Evolutionary conservation across 2,329 filamentous ascomycete species (phyloP), one percentile per base, ranked within the genome.

Genomic region (Coniosporium tulheliwenetii): DNA sequence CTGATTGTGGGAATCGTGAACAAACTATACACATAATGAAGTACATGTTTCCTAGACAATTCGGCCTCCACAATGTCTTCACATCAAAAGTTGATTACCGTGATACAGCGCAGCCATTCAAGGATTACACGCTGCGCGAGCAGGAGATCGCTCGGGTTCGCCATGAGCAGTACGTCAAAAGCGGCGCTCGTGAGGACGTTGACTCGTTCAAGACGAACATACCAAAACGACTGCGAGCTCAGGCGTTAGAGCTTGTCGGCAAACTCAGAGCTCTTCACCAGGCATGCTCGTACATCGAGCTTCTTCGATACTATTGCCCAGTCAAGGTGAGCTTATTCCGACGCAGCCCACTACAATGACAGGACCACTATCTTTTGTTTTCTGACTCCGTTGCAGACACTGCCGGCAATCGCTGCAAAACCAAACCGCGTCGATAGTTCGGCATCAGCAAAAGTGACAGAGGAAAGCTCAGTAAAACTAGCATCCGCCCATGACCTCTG

Each of bases 11-110:
- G 32, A 63, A 73, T 49, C 51, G 65, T 1, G 53, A 60, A 10
- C 71, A 80, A 46, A 82, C 77, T 0, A 53, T 77, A 9, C 83
- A 81, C 49, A 61, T 93, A 14, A 75, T 94, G 73, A 91, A 89
- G 67, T 89, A 96, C 58, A 78, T 98, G 1, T 98, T 98, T 50
- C 91, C 91, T 30, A 72, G 80, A 9, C 87, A 96, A 52, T 96
- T 94, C 53, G 75, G 76, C 10, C 65, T 98, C 3, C 85, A 93
- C 54, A 98, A 96, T 58, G 85, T 81, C n/a, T 95, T 96, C 55
- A 85, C 78, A 0, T 83, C 78, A 5, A 62, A 65, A 3, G 69
- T 81, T 12, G 72, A 91, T 54, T 56, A 54, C 15, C 70, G 62
- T 38, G 73, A 83, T 51, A 89, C 80, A 0, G 66, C 75, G 0